Conservation (phyloP, 2,329 filamentous ascomycete species). For the Orbilia quercus region DNA sequence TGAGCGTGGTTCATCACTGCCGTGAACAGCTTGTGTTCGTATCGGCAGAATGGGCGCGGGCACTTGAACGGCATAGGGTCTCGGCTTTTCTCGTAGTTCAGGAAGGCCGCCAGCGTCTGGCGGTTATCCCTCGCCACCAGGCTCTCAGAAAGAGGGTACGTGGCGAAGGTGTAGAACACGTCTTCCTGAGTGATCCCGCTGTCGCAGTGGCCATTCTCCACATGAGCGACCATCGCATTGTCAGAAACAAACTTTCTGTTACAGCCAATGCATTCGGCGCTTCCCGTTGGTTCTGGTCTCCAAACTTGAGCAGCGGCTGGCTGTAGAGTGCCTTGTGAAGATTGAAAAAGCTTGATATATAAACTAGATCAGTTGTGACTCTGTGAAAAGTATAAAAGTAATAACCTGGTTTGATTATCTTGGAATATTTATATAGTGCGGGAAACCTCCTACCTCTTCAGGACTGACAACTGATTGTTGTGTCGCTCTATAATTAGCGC, state of each 20-base stretch:
- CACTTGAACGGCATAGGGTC: constrained; percentile 15
- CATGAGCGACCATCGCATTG: constrained; percentile 17
- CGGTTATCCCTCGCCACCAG: constrained; percentile 18
- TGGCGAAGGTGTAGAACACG: constrained; percentile 39
- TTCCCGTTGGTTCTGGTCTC: background rate
- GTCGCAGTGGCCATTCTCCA: constrained; percentile 20
- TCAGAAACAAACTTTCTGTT: background rate
- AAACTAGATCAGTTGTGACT: too few relatives aligned
- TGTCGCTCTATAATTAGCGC: background rate
- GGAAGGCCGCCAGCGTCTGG: constrained; percentile 19
- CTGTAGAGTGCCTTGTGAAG: background rate
- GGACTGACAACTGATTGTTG: background rate
- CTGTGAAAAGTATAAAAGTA: too few relatives aligned
- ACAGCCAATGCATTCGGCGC: constrained; percentile 15
- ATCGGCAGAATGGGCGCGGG: constrained; percentile 1
- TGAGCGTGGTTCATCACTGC: constrained; percentile 34
- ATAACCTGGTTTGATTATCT: too few relatives aligned
- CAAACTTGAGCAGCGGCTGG: too few relatives aligned
- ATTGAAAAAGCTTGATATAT: background rate
- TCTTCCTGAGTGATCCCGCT: constrained; percentile 12
- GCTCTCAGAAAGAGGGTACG: constrained; percentile 1
- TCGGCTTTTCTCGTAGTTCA: constrained; percentile 10
- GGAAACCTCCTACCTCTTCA: too few relatives aligned
- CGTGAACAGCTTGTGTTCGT: constrained; percentile 4
- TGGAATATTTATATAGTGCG: too few relatives aligned